A percentile compares a stretch with the other conserved stretches of the same genome.
Evolutionary conservation across 2,329 filamentous ascomycete species (phyloP).

Genomic region (Epichloe elymi): DNA sequence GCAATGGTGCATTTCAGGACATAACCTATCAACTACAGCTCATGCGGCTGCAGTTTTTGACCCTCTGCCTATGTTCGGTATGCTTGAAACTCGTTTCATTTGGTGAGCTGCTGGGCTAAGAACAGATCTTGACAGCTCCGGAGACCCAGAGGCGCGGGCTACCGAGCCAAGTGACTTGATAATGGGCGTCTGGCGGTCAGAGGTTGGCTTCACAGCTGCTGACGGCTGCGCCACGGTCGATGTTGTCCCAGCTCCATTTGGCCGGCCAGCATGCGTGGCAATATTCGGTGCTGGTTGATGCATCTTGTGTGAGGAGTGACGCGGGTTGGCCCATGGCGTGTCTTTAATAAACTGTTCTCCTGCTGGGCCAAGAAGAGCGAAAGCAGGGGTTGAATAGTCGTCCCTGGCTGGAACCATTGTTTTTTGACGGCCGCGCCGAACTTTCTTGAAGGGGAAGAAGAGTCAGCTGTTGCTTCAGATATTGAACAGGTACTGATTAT

Average conservation of each 20-base stretch:
- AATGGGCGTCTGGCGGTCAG: constrained; percentile 12
- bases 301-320: constrained; percentile 55
- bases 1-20: not conserved
- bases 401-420: constrained; percentile 28
- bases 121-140: constrained; percentile 29
- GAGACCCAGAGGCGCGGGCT: constrained; percentile 25
- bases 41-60: constrained; percentile 23
- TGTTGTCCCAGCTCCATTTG: not conserved
- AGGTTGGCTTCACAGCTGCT: constrained; percentile 12
- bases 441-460: constrained; percentile 16
- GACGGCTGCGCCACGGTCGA: constrained; percentile 4
- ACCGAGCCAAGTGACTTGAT: constrained; percentile 16
- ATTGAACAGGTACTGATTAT: not conserved
- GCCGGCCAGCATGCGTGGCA: constrained; percentile 7
- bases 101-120: constrained; percentile 19
- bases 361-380: constrained; percentile 46
- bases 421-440: constrained; percentile 22
- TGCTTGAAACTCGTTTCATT: constrained; percentile 20
- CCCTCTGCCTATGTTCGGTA: constrained; percentile 18
- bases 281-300: constrained; percentile 23
- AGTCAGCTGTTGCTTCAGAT: constrained; percentile 8
- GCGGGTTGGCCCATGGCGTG: constrained; percentile 85
- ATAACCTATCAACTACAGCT: constrained; percentile 6
- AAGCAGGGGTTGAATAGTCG: constrained; percentile 36
- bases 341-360: constrained; percentile 82